Conservation (phyloP, 805 yeast genomes). For the Hanseniaspora guilliermondii region DNA sequence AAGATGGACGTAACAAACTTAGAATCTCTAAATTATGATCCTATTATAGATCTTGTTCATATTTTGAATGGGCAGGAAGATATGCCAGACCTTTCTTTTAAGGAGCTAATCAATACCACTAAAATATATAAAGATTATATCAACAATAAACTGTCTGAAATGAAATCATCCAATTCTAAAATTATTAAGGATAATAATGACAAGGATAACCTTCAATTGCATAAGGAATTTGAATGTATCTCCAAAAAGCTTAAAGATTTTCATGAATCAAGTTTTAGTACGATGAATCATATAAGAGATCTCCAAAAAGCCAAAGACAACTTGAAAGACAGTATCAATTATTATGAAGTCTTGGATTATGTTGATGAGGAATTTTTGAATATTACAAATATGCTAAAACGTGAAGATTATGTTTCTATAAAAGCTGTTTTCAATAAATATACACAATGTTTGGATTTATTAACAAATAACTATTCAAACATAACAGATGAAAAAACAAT, state of each 20-base stretch:
- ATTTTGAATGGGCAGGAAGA: constrained; percentile 42
- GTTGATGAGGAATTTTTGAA: constrained; percentile 37
- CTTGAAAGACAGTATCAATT: constrained; percentile 71
- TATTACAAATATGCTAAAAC: constrained; percentile 17
- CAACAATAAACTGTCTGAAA: neutral
- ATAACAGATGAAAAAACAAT: constrained; percentile 45
- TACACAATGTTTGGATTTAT: neutral
- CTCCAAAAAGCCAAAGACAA: constrained; percentile 77
- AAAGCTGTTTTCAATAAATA: neutral
- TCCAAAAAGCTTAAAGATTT: neutral
- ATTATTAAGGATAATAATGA: neutral
- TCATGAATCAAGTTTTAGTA: neutral
- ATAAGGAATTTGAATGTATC: neutral
- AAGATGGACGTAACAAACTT: constrained; percentile 15
- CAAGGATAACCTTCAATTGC: neutral
- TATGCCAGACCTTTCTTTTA: constrained; percentile 34
- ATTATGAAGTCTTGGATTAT: constrained; percentile 78
- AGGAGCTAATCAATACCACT: constrained; percentile 31
- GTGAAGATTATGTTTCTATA: constrained; percentile 1
- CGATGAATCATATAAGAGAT: constrained; percentile 43
- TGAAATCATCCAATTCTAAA: neutral
- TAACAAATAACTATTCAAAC: constrained; percentile 56
- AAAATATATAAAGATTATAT: neutral
- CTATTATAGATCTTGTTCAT: constrained; percentile 38
- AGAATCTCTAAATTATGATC: constrained; percentile 37